Conservation (phyloP, 2,329 filamentous ascomycete genomes). For the Sporothrix inflata region DNA sequence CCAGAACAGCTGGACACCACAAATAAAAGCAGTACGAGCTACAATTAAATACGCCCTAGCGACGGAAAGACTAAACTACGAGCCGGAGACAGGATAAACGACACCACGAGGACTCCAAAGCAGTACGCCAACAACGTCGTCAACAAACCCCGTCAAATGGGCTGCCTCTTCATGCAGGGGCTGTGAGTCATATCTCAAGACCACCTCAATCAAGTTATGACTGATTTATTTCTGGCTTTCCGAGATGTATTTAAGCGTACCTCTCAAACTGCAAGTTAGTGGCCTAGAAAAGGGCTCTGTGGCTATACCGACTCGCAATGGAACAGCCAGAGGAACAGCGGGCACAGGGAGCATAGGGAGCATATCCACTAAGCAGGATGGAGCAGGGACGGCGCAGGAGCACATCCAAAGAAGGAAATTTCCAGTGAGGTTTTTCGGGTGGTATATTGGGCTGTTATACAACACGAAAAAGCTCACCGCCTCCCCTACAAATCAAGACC, state of each 20-base stretch:
- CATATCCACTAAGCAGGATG: neutral
- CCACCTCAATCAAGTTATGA: neutral
- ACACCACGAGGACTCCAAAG: neutral
- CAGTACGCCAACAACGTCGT: neutral
- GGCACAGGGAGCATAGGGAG: neutral
- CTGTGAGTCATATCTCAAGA: neutral
- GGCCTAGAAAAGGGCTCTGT: neutral
- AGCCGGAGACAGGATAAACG: neutral
- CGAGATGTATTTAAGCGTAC: neutral
- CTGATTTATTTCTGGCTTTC: neutral
- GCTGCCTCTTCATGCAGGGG: neutral
- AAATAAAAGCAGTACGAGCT: conserved; percentile 1
- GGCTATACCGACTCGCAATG: neutral
- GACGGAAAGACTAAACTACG: conserved; percentile 2
- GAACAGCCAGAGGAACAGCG: neutral
- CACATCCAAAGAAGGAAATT: neutral
- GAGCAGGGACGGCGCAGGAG: neutral
- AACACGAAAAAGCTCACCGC: no score
- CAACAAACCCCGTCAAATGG: neutral
- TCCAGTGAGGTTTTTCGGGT: neutral
- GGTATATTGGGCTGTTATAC: neutral
- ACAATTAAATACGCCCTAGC: neutral
- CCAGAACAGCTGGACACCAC: neutral
- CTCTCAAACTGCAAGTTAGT: neutral
- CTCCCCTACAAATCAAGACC: no score